phyloP scores from a whole-genome alignment of 2,329 filamentous ascomycete species.

The Cercospora janseana region DNA sequence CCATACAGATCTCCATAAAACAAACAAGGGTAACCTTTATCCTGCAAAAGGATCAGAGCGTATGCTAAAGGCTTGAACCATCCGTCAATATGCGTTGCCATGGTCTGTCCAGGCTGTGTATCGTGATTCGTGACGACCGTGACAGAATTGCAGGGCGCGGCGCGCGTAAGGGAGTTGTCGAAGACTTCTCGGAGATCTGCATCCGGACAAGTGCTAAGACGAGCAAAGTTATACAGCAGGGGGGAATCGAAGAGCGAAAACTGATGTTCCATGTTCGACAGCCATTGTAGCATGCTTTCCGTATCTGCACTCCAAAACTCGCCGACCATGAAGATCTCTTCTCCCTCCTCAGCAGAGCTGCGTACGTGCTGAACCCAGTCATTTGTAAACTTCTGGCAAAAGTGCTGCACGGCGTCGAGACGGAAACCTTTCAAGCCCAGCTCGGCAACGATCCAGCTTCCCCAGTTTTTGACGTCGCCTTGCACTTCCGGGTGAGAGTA shows the following conservation, averaged over 20 bases:
- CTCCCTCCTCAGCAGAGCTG: conserved; percentile 29
- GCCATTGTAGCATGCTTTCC: conserved; percentile 55
- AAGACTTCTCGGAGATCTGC: conserved; percentile 55
- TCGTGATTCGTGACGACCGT: conserved; percentile 61
- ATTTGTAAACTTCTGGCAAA: conserved; percentile 61
- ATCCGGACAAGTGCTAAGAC: conserved; percentile 48
- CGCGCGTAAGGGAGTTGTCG: conserved; percentile 24
- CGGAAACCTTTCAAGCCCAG: conserved; percentile 63
- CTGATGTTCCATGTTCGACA: conserved; percentile 51
- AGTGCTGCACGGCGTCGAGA: conserved; percentile 71
- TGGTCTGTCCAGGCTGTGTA: conserved; percentile 61
- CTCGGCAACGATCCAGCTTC: conserved; percentile 62
- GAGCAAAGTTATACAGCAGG: conserved; percentile 64
- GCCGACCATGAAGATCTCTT: conserved; percentile 63
- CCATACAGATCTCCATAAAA: conserved; percentile 60
- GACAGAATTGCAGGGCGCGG: conserved; percentile 20
- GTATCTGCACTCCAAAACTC: conserved; percentile 66
- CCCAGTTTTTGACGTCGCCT: conserved; percentile 64
- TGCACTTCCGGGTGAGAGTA: conserved; percentile 62
- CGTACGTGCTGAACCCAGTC: conserved; percentile 58
- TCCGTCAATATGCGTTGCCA: conserved; percentile 61
- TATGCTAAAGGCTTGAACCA: conserved; percentile 73
- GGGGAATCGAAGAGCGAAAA: conserved; percentile 66
- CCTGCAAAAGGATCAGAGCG: conserved; percentile 64
- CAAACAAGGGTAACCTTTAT: conserved; percentile 61